Percentiles rank a stretch among this genome's conserved stretches.
Evolutionary conservation across 257 asterid species (phyloP).

Genomic region (Solanum sejunctum): DNA sequence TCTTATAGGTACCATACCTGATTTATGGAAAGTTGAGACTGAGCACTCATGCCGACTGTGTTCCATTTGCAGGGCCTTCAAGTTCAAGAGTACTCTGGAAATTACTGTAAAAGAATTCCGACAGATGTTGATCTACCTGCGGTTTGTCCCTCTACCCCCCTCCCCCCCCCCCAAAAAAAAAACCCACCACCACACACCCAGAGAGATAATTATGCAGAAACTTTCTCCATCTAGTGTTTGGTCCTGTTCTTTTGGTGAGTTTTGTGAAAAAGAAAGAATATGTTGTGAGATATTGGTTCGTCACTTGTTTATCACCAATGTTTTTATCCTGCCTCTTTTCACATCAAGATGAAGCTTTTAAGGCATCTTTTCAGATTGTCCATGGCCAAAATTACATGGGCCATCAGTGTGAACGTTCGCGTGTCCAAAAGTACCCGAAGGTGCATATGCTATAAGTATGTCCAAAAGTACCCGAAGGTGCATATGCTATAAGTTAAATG

Average conservation of each 20-base stretch:
- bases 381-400: neutral
- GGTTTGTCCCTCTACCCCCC: constrained; percentile 35
- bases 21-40: neutral
- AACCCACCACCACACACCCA: neutral
- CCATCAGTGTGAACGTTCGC: neutral
- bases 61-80: constrained; percentile 65
- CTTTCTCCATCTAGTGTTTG: neutral
- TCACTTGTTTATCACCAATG: neutral
- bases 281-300: neutral
- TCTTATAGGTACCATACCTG: neutral
- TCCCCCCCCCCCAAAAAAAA: too few species aligned
- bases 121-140: constrained; percentile 97
- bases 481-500: neutral
- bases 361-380: neutral
- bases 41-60: neutral
- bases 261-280: neutral
- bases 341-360: neutral
- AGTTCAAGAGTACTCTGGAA: constrained; percentile 94
- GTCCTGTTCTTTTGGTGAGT: neutral
- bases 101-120: constrained; percentile 93
- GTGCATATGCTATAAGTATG: neutral
- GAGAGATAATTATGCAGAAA: neutral
- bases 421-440: too few species aligned
- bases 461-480: neutral
- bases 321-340: neutral